Evolutionary conservation across 75 land plant genomes (phyloP), one percentile per base, ranked within the genome.

Genomic region (Isoetes taiwanensis): DNA sequence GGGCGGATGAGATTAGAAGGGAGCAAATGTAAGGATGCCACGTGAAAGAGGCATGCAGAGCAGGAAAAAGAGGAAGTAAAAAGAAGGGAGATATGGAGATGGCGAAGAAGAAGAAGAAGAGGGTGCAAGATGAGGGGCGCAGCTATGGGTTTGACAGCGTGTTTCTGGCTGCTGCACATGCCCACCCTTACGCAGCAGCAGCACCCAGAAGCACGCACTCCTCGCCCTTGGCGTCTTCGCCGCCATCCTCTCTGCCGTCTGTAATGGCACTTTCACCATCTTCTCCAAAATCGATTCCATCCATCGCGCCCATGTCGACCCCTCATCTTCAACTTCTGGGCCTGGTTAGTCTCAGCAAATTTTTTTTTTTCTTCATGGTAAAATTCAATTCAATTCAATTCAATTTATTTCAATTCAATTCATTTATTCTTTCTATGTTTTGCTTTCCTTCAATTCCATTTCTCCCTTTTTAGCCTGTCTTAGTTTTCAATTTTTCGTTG

Each of bases 251-350:
- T 60, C 70, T 19, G 70, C 70, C n/a, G 30, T 48, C 1, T 59
- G 59, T 19, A 67, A 60, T 38, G 70, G 70, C 2, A 61, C 68
- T 30, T 67, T 67, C 56, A 43, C 70, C 26, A 50, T 67, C 8
- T n/a, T 67, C 54, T 67, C 67, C 37, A 67, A 67, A 20, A 67
- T 42, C 25, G 29, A 63, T 5, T 29, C 32, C 14, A 43, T 67
- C 16, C 43, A 46, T 6, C 41, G 70, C 38, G 70, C 66, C 1
- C 66, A 31, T 0, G 56, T 67, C 14, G 43, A 66, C 70, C 70
- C 21, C 70, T 67, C 42, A 61, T 67, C 37, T 67, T 67, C 65
- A 67, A 34, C 33, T 67, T 67, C 70, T 67, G 70, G 70, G 70
- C 70, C 4, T 67, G 67, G 70, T 67, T 29, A 38, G 19, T 54